Base-by-base conservation (phyloP, 371 early-diverging fungal species). In the Rozella allomycis region DNA sequence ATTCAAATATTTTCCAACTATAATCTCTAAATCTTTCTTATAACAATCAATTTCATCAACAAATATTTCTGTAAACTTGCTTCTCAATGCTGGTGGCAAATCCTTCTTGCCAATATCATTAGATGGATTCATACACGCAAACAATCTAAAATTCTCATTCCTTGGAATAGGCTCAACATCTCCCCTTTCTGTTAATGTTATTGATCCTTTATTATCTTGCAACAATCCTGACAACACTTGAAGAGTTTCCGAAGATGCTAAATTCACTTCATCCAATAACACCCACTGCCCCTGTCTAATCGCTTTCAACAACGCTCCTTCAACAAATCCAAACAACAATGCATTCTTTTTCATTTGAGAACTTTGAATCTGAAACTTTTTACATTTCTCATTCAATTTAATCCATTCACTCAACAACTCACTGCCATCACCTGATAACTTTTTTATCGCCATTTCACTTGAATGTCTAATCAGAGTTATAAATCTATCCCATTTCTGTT, bases 41-140 rank as follows among this genome's bases (percentile, higher is more conserved):
- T 69, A 33, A 1, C 67, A 54, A 55, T 96, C 97, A 1, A 88
- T 87, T 7, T 84, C 60, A 31, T 83, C 78, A 8, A 91, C 85
- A 52, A 78, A 91, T 33, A 87, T 72, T 41, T 94, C 91, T 11
- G 84, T 85, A 48, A 94, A 91, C 22, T 91, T 64, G 31, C 71
- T 77, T 23, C 87, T 71, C 9, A 96, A 59, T 8, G 82, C 84
- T 3, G 77, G 75, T 8, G 97, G 87, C 14, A 94, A 66, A 42
- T 93, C 79, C 26, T 85, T 77, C 54, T 98, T 99, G 29, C 98
- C 98, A 1, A 87, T 85, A 57, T 94, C 91, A 7, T 80, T 93
- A n/a, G 88, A 80, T 12, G 98, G 98, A 57, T 99, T 99, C 97
- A 99, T 99, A 54, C 97, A 96, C 1, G 87, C 94, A 55, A 99